Evolutionary conservation across 805 yeast genomes (phyloP), one percentile per base, ranked within the genome.

Genomic region (Ogataea wickerhamii): DNA sequence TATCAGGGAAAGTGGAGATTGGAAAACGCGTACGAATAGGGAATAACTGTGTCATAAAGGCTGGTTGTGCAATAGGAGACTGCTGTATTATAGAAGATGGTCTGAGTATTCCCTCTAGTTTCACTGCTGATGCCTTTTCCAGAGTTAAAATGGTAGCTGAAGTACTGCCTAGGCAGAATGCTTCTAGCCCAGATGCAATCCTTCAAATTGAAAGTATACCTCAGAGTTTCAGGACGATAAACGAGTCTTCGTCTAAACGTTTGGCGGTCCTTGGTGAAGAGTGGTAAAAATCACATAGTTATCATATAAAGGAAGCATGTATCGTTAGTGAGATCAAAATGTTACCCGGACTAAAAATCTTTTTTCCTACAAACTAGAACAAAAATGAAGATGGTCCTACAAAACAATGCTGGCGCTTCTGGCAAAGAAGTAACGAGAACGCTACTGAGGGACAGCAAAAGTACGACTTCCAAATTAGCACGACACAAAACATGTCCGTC

Each of bases 11-110:
- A 53, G 58, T 64, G 3, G 61, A 51, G 28, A 56, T 77, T 5
- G 82, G 82, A 0, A 72, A 64, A 40, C 52, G 81, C 17, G 80
- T 76, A 1, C 40, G 62, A 7, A 57, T 78, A 2, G 82, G 78
- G 4, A 41, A 43, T 1, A 45, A 60, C 23, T 73, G 78, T 41
- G 37, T 43, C 0, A 43, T 77, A 12, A 63, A 56, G 1, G 56
- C 63, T 28, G 48, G 61, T 18, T 58, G 69, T 6, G 59, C 68
- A 1, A 55, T 78, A 11, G 67, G 74, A 48, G 84, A 77, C 35
- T 73, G 80, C 49, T 73, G 78, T 38, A 43, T 73, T 3, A 60
- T 78, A 3, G 64, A 66, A 17, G 58, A 63, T 34, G 67, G 66
- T 11, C 63, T 73, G 0, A 42, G 47, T 2, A 45, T 78, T 2